Evolutionary conservation across 192 early-diverging fungal species (phyloP).

Genomic region (Physocladia obscura): DNA sequence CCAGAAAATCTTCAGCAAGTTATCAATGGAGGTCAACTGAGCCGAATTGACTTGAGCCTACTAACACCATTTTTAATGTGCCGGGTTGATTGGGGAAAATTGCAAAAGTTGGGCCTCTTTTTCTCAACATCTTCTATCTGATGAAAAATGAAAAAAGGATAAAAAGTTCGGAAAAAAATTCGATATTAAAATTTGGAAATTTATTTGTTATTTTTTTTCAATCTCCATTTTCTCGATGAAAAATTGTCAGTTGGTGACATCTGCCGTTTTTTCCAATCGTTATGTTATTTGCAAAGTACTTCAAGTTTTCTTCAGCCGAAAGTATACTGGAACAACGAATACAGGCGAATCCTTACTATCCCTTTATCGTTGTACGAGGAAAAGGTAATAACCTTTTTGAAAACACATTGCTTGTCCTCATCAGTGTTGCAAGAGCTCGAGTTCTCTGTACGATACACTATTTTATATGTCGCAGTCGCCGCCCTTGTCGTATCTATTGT

Average conservation of each 20-base stretch:
- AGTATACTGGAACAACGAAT: slow-evolving; percentile 14
- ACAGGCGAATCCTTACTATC: slow-evolving; percentile 29
- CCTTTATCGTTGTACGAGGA: slow-evolving; percentile 14
- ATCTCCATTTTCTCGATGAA: not conserved
- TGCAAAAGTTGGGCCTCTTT: slow-evolving; percentile 40
- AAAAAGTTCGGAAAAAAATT: too few species aligned
- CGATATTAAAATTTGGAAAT: too few species aligned
- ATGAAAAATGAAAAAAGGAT: too few species aligned
- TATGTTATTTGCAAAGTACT: not conserved
- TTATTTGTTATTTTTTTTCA: too few species aligned
- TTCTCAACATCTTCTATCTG: not conserved
- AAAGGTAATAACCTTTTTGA: slow-evolving; percentile 10
- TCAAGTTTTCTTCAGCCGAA: slow-evolving; percentile 15
- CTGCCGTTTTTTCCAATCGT: not conserved
- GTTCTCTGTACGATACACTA: slow-evolving; percentile 30
- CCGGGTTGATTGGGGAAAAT: slow-evolving; percentile 73
- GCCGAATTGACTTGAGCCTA: slow-evolving; percentile 72
- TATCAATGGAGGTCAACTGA: slow-evolving; percentile 78
- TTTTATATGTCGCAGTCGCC: slow-evolving; percentile 21
- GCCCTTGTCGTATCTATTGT: slow-evolving; percentile 17
- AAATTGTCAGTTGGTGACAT: not conserved
- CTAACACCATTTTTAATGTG: slow-evolving; percentile 86
- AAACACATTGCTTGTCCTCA: too few species aligned
- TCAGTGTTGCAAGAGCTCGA: slow-evolving; percentile 26
- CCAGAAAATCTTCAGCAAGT: slow-evolving; percentile 87